Evolutionary conservation across 257 asterid species (phyloP).

Genomic region (Nicotiana knightiana): DNA sequence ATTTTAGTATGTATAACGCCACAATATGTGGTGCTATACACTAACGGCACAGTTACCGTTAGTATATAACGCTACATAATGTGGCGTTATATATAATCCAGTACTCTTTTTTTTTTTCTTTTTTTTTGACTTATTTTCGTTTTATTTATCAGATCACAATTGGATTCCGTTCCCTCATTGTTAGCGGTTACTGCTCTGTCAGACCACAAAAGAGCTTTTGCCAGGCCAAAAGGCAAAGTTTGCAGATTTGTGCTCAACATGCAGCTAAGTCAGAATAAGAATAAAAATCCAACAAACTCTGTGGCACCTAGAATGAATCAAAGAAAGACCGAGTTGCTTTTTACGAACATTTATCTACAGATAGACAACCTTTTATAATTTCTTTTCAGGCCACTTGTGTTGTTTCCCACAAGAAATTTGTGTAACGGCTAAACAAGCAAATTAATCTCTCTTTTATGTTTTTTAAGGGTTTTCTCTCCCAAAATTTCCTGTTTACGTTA

Average conservation of each 20-base stretch:
- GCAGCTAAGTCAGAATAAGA: background rate
- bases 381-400: background rate
- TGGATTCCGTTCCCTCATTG: background rate
- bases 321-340: background rate
- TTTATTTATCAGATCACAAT: no score
- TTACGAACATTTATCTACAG: background rate
- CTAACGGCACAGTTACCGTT: no score
- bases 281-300: background rate
- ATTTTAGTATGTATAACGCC: no score
- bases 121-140: no score
- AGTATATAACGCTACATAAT: no score
- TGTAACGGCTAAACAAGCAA: background rate
- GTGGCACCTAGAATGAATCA: background rate
- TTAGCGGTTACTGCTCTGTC: background rate
- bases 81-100: no score
- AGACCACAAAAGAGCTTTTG: background rate
- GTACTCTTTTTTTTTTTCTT: no score
- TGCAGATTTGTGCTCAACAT: background rate
- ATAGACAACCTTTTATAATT: background rate
- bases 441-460: background rate
- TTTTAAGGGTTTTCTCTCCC: background rate
- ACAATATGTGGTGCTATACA: no score
- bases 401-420: background rate
- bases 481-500: background rate
- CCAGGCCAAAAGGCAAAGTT: slow-evolving; percentile 1